Conservation (phyloP, 371 early-diverging fungal genomes). For the Rhizopus sp. region DNA sequence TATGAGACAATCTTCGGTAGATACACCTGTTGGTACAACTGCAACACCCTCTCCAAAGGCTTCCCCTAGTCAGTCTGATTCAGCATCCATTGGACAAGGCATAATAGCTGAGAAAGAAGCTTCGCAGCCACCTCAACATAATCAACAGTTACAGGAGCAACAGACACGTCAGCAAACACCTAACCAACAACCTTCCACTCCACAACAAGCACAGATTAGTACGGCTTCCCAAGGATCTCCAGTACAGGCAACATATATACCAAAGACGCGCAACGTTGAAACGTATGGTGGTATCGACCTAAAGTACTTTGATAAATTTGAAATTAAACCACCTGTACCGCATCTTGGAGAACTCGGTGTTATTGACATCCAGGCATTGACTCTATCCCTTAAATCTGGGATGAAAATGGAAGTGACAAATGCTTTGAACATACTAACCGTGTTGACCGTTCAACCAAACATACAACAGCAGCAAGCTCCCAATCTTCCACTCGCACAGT, state of each 20-base stretch:
- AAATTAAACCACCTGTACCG: conserved; percentile 59
- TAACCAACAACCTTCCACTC: background rate
- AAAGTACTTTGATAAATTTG: conserved; percentile 62
- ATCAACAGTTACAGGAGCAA: background rate
- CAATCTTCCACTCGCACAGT: conserved; percentile 19
- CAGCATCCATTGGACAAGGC: background rate
- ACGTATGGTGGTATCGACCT: conserved; percentile 77
- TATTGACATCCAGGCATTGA: conserved; percentile 75
- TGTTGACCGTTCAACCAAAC: conserved; percentile 46
- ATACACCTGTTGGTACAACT: background rate
- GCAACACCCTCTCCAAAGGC: conserved; percentile 21
- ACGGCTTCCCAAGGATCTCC: conserved; percentile 2
- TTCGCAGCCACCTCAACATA: background rate
- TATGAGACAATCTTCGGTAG: conserved; percentile 8
- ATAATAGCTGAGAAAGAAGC: background rate
- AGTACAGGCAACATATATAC: conserved; percentile 39
- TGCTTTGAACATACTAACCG: conserved; percentile 71
- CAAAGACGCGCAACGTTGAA: conserved; percentile 60
- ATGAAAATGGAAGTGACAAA: conserved; percentile 73
- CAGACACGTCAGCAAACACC: background rate
- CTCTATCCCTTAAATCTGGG: conserved; percentile 76
- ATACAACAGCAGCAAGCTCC: conserved; percentile 3
- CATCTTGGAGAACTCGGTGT: conserved; percentile 62
- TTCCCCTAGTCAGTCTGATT: conserved; percentile 3
- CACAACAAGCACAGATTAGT: background rate